Evolutionary conservation across 441 rosid genomes (phyloP), one percentile per base, ranked within the genome.

Genomic region (Populus trichocarpa): DNA sequence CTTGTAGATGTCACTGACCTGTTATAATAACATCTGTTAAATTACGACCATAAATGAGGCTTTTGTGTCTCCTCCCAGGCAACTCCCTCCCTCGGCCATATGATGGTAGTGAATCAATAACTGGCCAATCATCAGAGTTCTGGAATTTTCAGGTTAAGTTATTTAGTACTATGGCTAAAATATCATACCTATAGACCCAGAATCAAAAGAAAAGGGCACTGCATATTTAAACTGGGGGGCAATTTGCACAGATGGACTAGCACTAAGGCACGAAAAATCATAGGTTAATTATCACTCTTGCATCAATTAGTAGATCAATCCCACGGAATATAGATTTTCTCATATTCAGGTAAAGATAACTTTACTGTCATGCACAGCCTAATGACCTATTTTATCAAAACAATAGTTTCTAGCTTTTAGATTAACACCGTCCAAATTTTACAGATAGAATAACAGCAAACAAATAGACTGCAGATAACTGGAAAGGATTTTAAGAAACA

Each of bases 1-100:
- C 64, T 67, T 32, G 46, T 78, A 26, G 66, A 82, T 63, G 64
- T 75, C 80, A 75, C 89, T 35, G 67, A 96, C 99, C 99, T 88
- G 98, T 94, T 78, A 96, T 90, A 75, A 92, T 85, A 67, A 94
- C 92, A 88, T 96, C 99, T 32, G 97, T 90, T 85, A 96, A 86
- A 84, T 96, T 94, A 81, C 74, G 89, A 73, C 99, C 99, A 79
- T 85, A 96, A 65, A 96, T 91, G 74, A 96, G 97, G 87, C 99
- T 96, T 72, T 89, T 89, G 79, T 96, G 94, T 79, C 99, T 90
- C 81, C 78, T 84, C 75, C 98, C 98, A 11, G 97, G 97, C 78
- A 94, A 85, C 82, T 94, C 99, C 84, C 98, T 88, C 70, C 99
- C 99, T 77, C 97, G 88, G 70, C 99, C 99, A 81, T 96, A 96